Evolutionary conservation across 148 eudicot genomes (phyloP), one percentile per base, ranked within the genome.

Genomic region (Fallopia convolvulus): DNA sequence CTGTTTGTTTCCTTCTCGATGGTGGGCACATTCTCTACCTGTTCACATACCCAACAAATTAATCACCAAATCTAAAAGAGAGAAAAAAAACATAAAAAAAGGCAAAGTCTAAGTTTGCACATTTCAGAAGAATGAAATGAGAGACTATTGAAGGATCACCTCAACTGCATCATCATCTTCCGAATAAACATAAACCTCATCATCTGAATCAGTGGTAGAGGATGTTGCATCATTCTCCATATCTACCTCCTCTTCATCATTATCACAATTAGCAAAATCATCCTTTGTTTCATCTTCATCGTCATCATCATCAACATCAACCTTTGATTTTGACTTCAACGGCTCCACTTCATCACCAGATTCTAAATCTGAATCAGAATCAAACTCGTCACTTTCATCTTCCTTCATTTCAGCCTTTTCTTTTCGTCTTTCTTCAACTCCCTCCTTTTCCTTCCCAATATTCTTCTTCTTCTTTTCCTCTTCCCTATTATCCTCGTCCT

Each of bases 1-100:
- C 97, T 90, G 52, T 81, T 83, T 26, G 99, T 95, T 82, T 93
- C 97, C 56, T 89, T 82, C 18, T 95, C 99, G 11, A 95, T 93
- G 12, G 83, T 84, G 5, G 94, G 94, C 21, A 95, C 84, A 78
- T 88, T 81, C 75, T 95, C 97, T 78, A 86, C 90, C 97, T 89
- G 82, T 47, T 70, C 63, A 11, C 70, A 80, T 70, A 2, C 21
- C 14, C 41, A 14, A 13, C 33, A 12, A 30, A 65, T 65, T 32
- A 14, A 65, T 65, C 42, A 65, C 41, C 33, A 33, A 13, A 65
- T 42, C 8, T 4, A 65, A 14, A 4, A 15, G 10, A 61, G 26
- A 12, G 5, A 61, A 0, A 10, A 61, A 61, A 3, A 23, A 61
- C 4, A 26, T 11, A 7, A 17, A 18, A 56, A n/a, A 7, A 18